A percentile compares a stretch with the other conserved stretches of the same genome.
phyloP scores from a whole-genome alignment of 2,329 filamentous ascomycete species.

The Teratosphaeria zuluensis region DNA sequence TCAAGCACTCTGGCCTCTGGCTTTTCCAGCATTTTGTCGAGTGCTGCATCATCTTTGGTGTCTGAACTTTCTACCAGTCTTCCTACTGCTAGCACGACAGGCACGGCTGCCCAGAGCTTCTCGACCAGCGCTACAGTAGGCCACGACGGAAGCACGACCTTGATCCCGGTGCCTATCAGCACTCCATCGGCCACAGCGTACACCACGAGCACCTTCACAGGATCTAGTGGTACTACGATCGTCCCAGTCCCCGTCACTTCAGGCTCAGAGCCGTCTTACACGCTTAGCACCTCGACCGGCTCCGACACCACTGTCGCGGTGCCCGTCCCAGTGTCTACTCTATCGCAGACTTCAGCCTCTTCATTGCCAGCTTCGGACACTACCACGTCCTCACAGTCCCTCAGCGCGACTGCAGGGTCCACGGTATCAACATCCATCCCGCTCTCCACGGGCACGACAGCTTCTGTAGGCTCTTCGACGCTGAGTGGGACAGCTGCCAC shows the following conservation, averaged over 20 bases:
- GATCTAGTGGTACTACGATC: too few species aligned
- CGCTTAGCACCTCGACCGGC: constrained; percentile 3
- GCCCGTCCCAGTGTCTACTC: neutral
- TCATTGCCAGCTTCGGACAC: constrained; percentile 1
- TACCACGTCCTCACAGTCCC: too few species aligned
- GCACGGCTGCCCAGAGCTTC: neutral
- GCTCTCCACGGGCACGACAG: constrained; percentile 2
- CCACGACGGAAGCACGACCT: too few species aligned
- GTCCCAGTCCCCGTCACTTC: neutral
- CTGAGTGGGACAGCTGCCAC: neutral
- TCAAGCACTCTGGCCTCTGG: constrained; percentile 19
- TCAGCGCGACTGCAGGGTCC: neutral
- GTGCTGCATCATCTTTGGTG: constrained; percentile 18
- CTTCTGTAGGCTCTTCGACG: neutral
- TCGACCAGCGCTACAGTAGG: too few species aligned
- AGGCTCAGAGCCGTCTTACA: neutral
- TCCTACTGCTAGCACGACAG: neutral
- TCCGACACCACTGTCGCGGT: neutral
- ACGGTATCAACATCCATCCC: constrained; percentile 6
- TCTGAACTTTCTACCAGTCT: constrained; percentile 10
- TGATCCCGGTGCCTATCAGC: too few species aligned
- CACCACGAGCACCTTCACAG: neutral
- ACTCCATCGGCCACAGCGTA: neutral
- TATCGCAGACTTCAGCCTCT: constrained; percentile 3
- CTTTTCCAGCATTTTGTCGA: constrained; percentile 22